Percentiles rank a stretch among this genome's conserved stretches.
These are phyloP conservation scores for Trichoderma sp. DNA, from an alignment of 2,329 filamentous ascomycete genomes.

Conservation along the genomic window DNA sequence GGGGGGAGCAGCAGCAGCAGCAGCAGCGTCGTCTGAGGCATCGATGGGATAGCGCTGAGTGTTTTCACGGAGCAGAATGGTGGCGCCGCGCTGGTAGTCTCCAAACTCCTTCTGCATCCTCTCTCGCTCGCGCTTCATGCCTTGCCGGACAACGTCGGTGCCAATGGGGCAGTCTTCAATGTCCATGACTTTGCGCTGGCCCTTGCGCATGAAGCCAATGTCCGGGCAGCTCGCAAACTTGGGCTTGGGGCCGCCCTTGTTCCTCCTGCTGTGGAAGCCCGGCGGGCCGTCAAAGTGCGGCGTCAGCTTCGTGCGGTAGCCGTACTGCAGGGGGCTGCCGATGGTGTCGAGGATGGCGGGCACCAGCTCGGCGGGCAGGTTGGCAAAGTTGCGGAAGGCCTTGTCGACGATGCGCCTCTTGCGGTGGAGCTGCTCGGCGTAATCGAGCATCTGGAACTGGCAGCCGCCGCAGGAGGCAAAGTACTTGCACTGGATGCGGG, in stretches of 20 bases:
- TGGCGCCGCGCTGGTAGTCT: slow-evolving; percentile 79
- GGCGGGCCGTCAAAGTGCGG: slow-evolving; percentile 89
- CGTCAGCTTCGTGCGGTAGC: slow-evolving; percentile 94
- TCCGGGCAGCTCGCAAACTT: slow-evolving; percentile 67
- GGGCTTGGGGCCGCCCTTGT: slow-evolving; percentile 50
- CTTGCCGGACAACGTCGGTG: slow-evolving; percentile 78
- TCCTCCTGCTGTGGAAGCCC: slow-evolving; percentile 52
- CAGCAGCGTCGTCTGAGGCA: slow-evolving; percentile 29
- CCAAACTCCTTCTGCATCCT: slow-evolving; percentile 70
- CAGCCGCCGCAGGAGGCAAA: slow-evolving; percentile 88
- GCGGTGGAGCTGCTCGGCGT: slow-evolving; percentile 78
- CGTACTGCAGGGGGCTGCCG: slow-evolving; percentile 85
- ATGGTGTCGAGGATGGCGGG: slow-evolving; percentile 82
- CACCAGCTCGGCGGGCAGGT: slow-evolving; percentile 72
- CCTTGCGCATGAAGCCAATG: slow-evolving; percentile 90
- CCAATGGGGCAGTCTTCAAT: slow-evolving; percentile 98
- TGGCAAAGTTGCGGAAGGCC: slow-evolving; percentile 88
- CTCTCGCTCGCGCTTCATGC: slow-evolving; percentile 76
- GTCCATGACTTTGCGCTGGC: slow-evolving; percentile 76
- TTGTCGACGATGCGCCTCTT: slow-evolving; percentile 88
- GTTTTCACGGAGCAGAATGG: slow-evolving; percentile 83
- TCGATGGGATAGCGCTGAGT: slow-evolving; percentile 67
- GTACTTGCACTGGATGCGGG: slow-evolving; percentile 78
- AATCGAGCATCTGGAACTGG: slow-evolving; percentile 96
- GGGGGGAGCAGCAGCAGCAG: slow-evolving; percentile 32